Percentiles rank a stretch among this genome's conserved stretches.
Conservation (phyloP, 805 yeast species). For the Kazachstania bromeliacearum region DNA sequence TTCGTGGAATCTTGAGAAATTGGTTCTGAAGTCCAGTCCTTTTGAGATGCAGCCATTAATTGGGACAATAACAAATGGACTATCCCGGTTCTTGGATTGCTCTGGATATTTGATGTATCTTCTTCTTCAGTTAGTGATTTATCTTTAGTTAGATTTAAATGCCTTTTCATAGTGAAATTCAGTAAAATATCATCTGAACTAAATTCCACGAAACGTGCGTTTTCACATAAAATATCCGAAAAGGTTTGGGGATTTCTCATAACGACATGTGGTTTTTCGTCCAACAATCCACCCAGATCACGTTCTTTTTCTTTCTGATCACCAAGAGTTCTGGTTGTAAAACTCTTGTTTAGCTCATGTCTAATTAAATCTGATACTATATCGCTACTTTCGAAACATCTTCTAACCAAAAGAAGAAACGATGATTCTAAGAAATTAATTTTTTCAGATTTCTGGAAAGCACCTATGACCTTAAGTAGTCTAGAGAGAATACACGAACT, state of each 20-base stretch:
- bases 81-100: constrained; percentile 41
- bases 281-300: constrained; percentile 39
- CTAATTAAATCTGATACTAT: constrained; percentile 41
- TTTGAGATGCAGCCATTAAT: constrained; percentile 41
- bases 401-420: constrained; percentile 48
- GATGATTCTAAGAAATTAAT: constrained; percentile 37
- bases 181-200: constrained; percentile 29
- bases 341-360: constrained; percentile 40
- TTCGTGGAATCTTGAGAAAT: constrained; percentile 14
- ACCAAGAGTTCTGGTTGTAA: constrained; percentile 30
- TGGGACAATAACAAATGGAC: constrained; percentile 56
- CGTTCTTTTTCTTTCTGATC: constrained; percentile 29
- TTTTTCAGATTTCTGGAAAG: constrained; percentile 30
- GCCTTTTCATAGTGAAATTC: constrained; percentile 23
- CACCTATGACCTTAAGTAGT: constrained; percentile 38
- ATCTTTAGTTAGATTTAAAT: constrained; percentile 12
- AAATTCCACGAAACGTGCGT: constrained; percentile 37
- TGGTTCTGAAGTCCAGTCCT: constrained; percentile 36
- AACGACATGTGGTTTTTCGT: constrained; percentile 40
- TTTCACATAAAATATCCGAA: constrained; percentile 35
- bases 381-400: constrained; percentile 56
- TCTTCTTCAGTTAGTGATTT: constrained; percentile 3
- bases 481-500: constrained; percentile 39
- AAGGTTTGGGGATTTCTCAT: constrained; percentile 42
- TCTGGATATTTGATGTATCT: constrained; percentile 8